Conservation (phyloP, 2,329 filamentous ascomycete species). For the Alternaria arborescens region DNA sequence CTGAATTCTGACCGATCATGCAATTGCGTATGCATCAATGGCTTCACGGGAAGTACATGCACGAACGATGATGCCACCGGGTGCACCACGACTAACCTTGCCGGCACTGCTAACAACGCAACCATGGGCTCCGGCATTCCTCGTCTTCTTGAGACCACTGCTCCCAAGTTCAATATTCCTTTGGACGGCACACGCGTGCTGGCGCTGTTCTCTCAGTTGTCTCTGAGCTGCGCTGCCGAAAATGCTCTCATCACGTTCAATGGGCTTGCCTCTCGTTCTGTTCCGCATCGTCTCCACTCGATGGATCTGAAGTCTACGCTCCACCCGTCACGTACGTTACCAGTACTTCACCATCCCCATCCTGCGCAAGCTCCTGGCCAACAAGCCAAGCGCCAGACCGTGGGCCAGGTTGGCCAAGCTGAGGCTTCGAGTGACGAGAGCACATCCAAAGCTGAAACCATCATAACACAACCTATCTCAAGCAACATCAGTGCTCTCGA, state of each 20-base stretch:
- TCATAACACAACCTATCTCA: slow-evolving; percentile 42
- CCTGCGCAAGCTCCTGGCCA: slow-evolving; percentile 17
- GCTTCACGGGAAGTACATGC: slow-evolving; percentile 76
- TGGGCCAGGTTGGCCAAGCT: slow-evolving; percentile 44
- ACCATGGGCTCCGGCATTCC: slow-evolving; percentile 84
- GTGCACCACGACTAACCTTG: slow-evolving; percentile 63
- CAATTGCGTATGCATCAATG: slow-evolving; percentile 87
- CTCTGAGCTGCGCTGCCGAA: slow-evolving; percentile 82
- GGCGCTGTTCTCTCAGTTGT: slow-evolving; percentile 76
- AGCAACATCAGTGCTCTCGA: slow-evolving; percentile 52
- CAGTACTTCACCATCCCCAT: slow-evolving; percentile 37
- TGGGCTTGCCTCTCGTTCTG: slow-evolving; percentile 52
- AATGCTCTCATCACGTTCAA: slow-evolving; percentile 90
- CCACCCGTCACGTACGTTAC: slow-evolving; percentile 34
- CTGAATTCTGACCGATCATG: slow-evolving; percentile 71
- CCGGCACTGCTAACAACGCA: slow-evolving; percentile 60
- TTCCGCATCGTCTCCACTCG: slow-evolving; percentile 20
- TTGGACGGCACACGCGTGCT: slow-evolving; percentile 75
- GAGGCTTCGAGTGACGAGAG: slow-evolving; percentile 34
- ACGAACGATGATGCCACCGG: slow-evolving; percentile 57
- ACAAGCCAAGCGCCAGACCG: slow-evolving; percentile 35
- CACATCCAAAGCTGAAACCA: slow-evolving; percentile 21
- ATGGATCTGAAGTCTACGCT: slow-evolving; percentile 30
- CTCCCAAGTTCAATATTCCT: slow-evolving; percentile 76
- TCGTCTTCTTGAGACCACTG: slow-evolving; percentile 71